Percentiles rank a stretch among this genome's conserved stretches.
Evolutionary conservation across 305 asterid species (phyloP).

Genomic region (Ilex paraguariensis): DNA sequence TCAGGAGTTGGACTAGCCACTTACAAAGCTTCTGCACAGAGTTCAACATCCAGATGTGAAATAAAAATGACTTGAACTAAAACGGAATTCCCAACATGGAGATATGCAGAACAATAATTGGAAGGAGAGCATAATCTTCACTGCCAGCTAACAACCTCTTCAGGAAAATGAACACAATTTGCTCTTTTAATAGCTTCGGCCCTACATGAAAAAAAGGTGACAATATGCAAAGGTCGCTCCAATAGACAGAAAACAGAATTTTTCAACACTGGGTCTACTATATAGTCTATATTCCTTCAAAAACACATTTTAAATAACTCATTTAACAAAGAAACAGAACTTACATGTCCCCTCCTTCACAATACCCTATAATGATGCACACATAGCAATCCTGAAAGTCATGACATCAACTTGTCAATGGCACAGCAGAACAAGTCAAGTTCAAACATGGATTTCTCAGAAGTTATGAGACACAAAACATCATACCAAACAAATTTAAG

Average conservation of each 20-base stretch:
- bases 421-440: constrained; percentile 4
- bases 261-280: no score
- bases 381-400: constrained; percentile 90
- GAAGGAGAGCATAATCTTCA: background rate
- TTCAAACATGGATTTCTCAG: background rate
- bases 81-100: constrained; percentile 3
- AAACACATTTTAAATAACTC: background rate
- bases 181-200: constrained; percentile 87
- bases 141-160: constrained; percentile 56
- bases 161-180: constrained; percentile 82
- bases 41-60: constrained; percentile 19
- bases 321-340: constrained; percentile 27
- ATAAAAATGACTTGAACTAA: constrained; percentile 10
- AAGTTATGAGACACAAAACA: background rate
- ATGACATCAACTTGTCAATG: constrained; percentile 13
- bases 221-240: constrained; percentile 9
- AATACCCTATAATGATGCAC: constrained; percentile 94
- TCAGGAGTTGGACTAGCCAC: constrained; percentile 90
- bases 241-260: background rate
- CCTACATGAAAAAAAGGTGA: constrained; percentile 39
- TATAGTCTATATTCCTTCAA: no score
- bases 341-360: constrained; percentile 99
- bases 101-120: background rate
- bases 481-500: background rate
- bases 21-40: constrained; percentile 83